These are phyloP conservation scores for Ichthyophonus hoferi DNA, from an alignment of 208 protist genomes.

Conservation along the genomic window DNA sequence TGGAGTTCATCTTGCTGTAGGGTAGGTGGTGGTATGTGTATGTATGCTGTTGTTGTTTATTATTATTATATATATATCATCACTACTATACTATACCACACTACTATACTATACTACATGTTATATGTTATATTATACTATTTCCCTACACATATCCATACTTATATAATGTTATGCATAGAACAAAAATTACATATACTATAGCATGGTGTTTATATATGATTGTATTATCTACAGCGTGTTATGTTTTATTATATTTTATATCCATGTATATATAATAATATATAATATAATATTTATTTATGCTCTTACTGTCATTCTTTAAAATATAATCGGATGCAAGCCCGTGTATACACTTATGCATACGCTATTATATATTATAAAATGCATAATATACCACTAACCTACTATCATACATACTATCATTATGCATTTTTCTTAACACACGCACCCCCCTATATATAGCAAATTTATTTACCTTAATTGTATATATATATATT, in stretches of 20 bases:
- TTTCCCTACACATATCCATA: background rate
- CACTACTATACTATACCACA: background rate
- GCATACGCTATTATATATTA: no score
- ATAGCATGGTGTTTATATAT: background rate
- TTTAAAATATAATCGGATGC: no score
- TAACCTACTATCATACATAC: no score
- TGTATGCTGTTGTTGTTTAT: background rate
- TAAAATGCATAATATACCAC: no score
- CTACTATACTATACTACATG: no score
- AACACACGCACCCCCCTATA: no score
- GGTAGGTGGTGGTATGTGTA: conserved; percentile 46
- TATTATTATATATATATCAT: background rate
- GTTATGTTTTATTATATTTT: no score
- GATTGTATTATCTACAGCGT: background rate
- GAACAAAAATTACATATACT: no score
- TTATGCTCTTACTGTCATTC: background rate
- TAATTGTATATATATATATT: conserved; percentile 1
- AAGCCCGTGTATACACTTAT: no score
- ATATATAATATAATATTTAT: background rate
- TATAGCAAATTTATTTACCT: no score
- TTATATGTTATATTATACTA: no score
- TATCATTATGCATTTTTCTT: no score
- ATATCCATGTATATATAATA: background rate
- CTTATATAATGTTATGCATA: background rate
- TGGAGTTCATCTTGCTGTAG: conserved; percentile 62